Evolutionary conservation across 176 grass and related monocot genomes (phyloP).

Genomic region (barley (Hordeum vulgare)): MorexV3_pseudomolecules_assembly NC_058518.1:397372353-397372852

Average conservation of each 20-base stretch:
- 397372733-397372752: conserved; percentile 70
- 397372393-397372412: no score
- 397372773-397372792: not conserved
- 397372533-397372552: conserved; percentile 97
- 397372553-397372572: conserved; percentile 45
- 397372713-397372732: conserved; percentile 90
- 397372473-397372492: conserved; percentile 59
- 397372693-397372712: conserved; percentile 74
- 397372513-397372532: conserved; percentile 91
- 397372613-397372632: not conserved
- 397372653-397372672: conserved; percentile 53
- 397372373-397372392: no score
- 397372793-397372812: not conserved
- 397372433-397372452: no score
- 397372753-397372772: conserved; percentile 64
- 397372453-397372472: conserved; percentile 85
- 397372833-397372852: not conserved
- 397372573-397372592: not conserved
- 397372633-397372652: conserved; percentile 7
- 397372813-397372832: not conserved
- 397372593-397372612: not conserved
- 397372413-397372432: no score
- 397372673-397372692: conserved; percentile 97
- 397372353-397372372: no score
- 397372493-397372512: conserved; percentile 85